Percentiles rank a stretch among this genome's conserved stretches.
Conservation (phyloP, 176 grass and related monocot genomes). For the Eleusine indica region DNA sequence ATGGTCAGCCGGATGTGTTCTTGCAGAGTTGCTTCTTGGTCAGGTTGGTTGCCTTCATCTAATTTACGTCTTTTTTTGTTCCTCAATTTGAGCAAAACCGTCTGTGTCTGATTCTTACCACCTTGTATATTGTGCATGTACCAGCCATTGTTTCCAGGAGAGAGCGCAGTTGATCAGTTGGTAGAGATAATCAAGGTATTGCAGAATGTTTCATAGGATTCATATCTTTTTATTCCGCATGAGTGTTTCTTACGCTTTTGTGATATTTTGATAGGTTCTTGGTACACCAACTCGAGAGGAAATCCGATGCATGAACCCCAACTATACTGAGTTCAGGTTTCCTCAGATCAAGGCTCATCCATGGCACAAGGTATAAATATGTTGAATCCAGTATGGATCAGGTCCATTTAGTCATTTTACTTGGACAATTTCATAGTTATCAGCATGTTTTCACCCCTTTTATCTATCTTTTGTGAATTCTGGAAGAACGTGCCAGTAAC, state of each 20-base stretch:
- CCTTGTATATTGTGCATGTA: slow-evolving; percentile 39
- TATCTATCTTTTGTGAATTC: neutral
- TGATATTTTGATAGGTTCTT: slow-evolving; percentile 65
- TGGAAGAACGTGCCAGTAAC: neutral
- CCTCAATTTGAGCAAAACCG: neutral
- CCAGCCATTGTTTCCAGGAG: slow-evolving; percentile 89
- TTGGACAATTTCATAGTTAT: neutral
- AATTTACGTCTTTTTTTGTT: neutral
- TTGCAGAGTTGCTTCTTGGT: slow-evolving; percentile 70
- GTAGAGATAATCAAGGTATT: slow-evolving; percentile 94
- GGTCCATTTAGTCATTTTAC: slow-evolving; percentile 6
- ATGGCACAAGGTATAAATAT: slow-evolving; percentile 83
- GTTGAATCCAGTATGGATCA: slow-evolving; percentile 23
- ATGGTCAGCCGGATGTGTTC: slow-evolving; percentile 78
- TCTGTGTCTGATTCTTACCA: slow-evolving; percentile 22
- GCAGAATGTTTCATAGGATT: slow-evolving; percentile 1
- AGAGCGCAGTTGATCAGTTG: slow-evolving; percentile 81
- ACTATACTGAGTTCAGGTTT: slow-evolving; percentile 94
- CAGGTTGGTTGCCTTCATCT: slow-evolving; percentile 57
- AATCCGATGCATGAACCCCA: slow-evolving; percentile 96
- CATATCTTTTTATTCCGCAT: slow-evolving; percentile 22
- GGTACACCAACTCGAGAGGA: slow-evolving; percentile 97
- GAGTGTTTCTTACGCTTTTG: neutral
- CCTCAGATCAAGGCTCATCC: slow-evolving; percentile 99
- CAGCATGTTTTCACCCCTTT: neutral